Base-by-base conservation (phyloP, 2,329 filamentous ascomycete species). In the Decorospora gaudefroyi region DNA sequence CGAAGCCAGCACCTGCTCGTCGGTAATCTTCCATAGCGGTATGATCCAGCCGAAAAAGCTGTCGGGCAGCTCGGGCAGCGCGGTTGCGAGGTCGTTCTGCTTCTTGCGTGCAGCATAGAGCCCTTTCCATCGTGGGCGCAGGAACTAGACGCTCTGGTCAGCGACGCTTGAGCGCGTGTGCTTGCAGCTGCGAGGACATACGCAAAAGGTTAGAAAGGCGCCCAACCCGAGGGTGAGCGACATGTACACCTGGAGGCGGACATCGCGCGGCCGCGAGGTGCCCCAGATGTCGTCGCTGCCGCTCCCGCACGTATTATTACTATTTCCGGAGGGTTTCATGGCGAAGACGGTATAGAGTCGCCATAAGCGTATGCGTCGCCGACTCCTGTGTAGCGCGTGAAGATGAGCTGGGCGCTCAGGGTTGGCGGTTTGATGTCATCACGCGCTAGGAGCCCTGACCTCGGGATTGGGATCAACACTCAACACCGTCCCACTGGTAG, bases 31-130 rank as follows among this genome's bases (percentile, higher is more conserved):
- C 74, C 90, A 93, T 27, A 99, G 74, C 3, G 85, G 83, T 1
- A 90, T 84, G 32, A 99, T 93, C 93, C 93, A 99, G 62, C 92
- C 92, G 57, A 97, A 88, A 64, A 95, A 84, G 31, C 82, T 87
- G 65, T 91, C 83, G 12, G 92, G 88, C 7, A 99, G 80, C 22
- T 86, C 79, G 5, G 93, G 95, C 13, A 97, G 77, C 19, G 78
- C 69, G 2, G 78, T 79, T 11, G 80, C 80, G n/a, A 78, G 77
- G 64, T 85, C 77, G 57, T 82, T 82, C 53, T 87, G 85, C 61
- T 85, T 85, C 72, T 91, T 93, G 45, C 93, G 84, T 32, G 93
- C 93, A 21, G 90, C 86, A 69, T 97, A 99, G 1, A 99, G 80
- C 15, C 85, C 80, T 34, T 88, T 87, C 93, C 93, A 99, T 83